A percentile compares a stretch with the other conserved stretches of the same genome.
Conservation (phyloP, 164 flowering plant genomes). For the Vitis cinerea region DNA sequence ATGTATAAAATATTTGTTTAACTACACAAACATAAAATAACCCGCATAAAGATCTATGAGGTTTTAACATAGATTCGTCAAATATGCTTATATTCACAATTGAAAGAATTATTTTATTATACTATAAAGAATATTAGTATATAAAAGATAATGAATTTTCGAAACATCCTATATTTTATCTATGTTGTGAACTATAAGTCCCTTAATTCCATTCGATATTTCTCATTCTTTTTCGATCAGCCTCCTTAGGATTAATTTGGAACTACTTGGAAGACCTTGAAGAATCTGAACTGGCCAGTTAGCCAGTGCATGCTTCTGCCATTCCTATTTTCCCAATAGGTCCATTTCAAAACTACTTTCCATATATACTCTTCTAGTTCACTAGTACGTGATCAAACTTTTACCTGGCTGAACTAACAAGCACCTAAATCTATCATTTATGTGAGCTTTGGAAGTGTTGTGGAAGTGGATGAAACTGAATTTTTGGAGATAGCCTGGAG, state of each 20-base stretch:
- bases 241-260: slow-evolving; percentile 31
- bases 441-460: slow-evolving; percentile 45
- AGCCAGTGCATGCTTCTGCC: neutral
- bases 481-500: slow-evolving; percentile 40
- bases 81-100: too few relatives aligned
- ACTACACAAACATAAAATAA: too few relatives aligned
- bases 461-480: slow-evolving; percentile 16
- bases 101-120: too few relatives aligned
- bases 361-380: slow-evolving; percentile 22
- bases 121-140: too few relatives aligned
- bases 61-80: too few relatives aligned
- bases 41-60: too few relatives aligned
- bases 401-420: slow-evolving; percentile 43
- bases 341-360: slow-evolving; percentile 32
- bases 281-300: slow-evolving; percentile 6
- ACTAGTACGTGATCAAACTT: slow-evolving; percentile 25
- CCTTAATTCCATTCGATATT: too few relatives aligned
- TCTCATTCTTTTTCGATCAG: neutral
- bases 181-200: too few relatives aligned
- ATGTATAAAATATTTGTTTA: too few relatives aligned
- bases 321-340: slow-evolving; percentile 35
- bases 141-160: too few relatives aligned
- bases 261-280: slow-evolving; percentile 31
- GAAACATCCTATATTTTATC: too few relatives aligned
- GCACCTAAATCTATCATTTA: slow-evolving; percentile 36